These are phyloP conservation scores for Auricularia sp. DNA, from an alignment of 768 basidiomycete genomes.

Conservation along the genomic window DNA sequence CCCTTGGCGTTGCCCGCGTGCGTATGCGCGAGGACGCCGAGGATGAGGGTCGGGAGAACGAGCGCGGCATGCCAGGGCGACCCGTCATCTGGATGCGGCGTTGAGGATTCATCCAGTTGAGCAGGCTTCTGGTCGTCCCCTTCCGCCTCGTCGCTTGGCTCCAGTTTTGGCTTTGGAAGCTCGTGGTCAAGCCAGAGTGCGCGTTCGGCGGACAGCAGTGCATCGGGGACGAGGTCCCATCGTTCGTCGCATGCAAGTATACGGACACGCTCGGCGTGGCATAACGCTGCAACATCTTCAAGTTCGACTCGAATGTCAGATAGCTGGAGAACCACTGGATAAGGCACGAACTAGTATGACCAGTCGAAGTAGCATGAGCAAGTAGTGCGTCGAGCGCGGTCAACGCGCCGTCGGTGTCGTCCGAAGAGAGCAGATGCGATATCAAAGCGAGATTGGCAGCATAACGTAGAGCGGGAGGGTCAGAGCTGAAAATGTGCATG, in stretches of 20 bases:
- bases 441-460: not conserved
- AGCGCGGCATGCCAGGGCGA: conserved; percentile 19
- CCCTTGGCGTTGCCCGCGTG: conserved; percentile 41
- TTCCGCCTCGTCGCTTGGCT: conserved; percentile 5
- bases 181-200: conserved; percentile 29
- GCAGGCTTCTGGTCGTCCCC: not conserved
- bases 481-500: not conserved
- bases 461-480: not conserved
- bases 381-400: not conserved
- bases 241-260: conserved; percentile 42
- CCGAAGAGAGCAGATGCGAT: not conserved
- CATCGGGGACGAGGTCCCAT: conserved; percentile 42
- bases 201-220: conserved; percentile 40
- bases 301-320: too few relatives aligned
- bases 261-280: conserved; percentile 43
- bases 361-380: not conserved
- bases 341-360: not conserved
- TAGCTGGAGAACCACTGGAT: too few relatives aligned
- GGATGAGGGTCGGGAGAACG: conserved; percentile 50
- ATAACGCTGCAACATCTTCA: not conserved
- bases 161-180: conserved; percentile 2
- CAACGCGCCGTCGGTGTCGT: not conserved
- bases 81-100: not conserved
- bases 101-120: not conserved
- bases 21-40: conserved; percentile 52